Evolutionary conservation across 2,329 filamentous ascomycete species (phyloP).

Genomic region (Zymoseptoria tritici): DNA sequence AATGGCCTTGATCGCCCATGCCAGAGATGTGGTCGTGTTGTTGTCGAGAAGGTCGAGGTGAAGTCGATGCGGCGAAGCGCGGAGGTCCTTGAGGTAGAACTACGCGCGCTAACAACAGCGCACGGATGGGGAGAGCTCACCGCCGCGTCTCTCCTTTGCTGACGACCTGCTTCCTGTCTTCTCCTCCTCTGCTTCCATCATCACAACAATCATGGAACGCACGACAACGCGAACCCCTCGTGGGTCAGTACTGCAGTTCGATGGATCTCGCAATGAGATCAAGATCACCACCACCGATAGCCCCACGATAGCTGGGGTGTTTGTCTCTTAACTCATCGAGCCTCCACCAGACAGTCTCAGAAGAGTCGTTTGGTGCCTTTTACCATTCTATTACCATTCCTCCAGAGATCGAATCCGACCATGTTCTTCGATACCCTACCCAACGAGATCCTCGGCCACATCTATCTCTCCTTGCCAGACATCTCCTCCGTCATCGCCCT

Average conservation of each 20-base stretch:
- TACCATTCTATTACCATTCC: background rate
- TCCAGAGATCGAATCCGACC: slow-evolving; percentile 13
- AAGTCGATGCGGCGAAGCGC: background rate
- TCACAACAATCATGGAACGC: slow-evolving; percentile 9
- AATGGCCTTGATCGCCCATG: slow-evolving; percentile 29
- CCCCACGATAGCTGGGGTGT: slow-evolving; percentile 47
- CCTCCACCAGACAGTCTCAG: slow-evolving; percentile 15
- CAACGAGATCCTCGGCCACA: slow-evolving; percentile 51
- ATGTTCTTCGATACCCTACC: slow-evolving; percentile 52
- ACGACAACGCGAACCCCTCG: slow-evolving; percentile 9
- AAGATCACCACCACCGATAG: slow-evolving; percentile 36
- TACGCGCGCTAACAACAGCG: background rate
- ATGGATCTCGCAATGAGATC: slow-evolving; percentile 10
- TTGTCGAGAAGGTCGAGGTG: background rate
- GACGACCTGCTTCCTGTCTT: slow-evolving; percentile 5
- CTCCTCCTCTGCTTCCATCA: slow-evolving; percentile 9
- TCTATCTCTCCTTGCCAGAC: slow-evolving; percentile 47
- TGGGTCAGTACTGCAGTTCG: slow-evolving; percentile 12
- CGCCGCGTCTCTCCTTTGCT: background rate
- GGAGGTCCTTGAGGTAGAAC: no score
- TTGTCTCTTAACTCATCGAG: slow-evolving; percentile 33
- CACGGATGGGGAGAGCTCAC: background rate
- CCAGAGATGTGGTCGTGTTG: slow-evolving; percentile 1
- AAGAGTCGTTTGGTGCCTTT: slow-evolving; percentile 14
- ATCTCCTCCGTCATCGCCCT: slow-evolving; percentile 49